Base-by-base conservation (phyloP, 192 early-diverging fungal species). In the Mortierella alpina region DNA sequence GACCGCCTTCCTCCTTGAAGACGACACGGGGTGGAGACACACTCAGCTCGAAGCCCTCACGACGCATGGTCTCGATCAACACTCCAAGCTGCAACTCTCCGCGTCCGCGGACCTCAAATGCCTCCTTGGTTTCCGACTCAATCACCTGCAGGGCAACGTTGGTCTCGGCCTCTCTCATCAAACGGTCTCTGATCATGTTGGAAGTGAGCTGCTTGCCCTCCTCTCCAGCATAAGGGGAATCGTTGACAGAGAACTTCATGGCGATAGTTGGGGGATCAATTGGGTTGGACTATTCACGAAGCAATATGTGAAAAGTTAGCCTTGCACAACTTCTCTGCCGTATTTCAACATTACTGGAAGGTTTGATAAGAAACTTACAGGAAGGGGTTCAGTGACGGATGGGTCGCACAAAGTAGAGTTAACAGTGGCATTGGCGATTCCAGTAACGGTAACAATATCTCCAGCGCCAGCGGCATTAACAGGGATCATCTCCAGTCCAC, bases 81-180 rank as follows among this genome's bases (percentile, higher is more conserved):
- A 96, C 93, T 22, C 93, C 93, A 59, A 96, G 88, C 85, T 96
- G 94, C 44, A 96, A 86, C 85, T 96, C 94, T n/a, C 94, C 94
- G 52, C 94, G 92, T 40, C 94, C 94, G 56, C 90, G 90, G 47
- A 96, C 94, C 83, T 96, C 94, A 77, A 93, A 92, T 1, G 94
- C 83, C 60, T 88, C 88, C 46, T 93, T 92, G 72, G 82, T 88
- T 55, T 88, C 87, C 45, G 86, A 85, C 70, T 93, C 91, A 17
- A 88, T 85, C 47, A 96, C 83, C 72, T 92, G 91, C 49, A 96
- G 89, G 7, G 93, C 92, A 2, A 94, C 93, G 74, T 96, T 96
- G 64, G 90, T 93, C 81, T 94, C 93, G 9, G 90, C 86, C 79
- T 96, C 94, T 70, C 87, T 89, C 61, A 90, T 84, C 54, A 96